Conservation (phyloP, 495 filamentous ascomycete genomes). For the Neurospora intermedia region DNA sequence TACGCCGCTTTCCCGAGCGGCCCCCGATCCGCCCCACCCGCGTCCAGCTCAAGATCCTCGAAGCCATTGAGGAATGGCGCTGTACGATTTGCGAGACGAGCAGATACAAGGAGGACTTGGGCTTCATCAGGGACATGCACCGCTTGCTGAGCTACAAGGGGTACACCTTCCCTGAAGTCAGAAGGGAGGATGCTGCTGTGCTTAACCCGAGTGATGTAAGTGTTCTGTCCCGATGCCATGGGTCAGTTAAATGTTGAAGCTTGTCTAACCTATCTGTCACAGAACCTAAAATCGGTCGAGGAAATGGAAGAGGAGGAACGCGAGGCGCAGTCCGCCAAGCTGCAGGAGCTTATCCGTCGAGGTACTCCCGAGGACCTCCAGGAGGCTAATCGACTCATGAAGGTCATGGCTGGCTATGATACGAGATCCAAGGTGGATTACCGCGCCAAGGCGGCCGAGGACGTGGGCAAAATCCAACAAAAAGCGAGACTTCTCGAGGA, state of each 20-base stretch:
- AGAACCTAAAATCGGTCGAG: conserved; percentile 93
- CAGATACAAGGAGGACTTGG: conserved; percentile 91
- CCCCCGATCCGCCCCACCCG: conserved; percentile 76
- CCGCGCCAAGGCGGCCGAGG: conserved; percentile 91
- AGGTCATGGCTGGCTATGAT: conserved; percentile 96
- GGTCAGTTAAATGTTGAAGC: neutral
- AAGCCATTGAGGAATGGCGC: conserved; percentile 97
- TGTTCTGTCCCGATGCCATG: conserved; percentile 1
- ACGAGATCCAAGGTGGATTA: conserved; percentile 94
- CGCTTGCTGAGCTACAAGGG: conserved; percentile 91
- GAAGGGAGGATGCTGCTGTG: conserved; percentile 89
- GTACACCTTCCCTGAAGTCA: conserved; percentile 86
- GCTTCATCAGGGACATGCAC: conserved; percentile 97
- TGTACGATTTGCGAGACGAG: conserved; percentile 96
- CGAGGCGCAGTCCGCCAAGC: conserved; percentile 89
- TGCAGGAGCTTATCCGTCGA: conserved; percentile 90
- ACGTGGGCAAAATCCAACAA: conserved; percentile 83
- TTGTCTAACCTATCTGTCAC: conserved; percentile 3
- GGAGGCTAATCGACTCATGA: conserved; percentile 95
- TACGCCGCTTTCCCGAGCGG: conserved; percentile 88
- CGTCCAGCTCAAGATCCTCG: conserved; percentile 85
- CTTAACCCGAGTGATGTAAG: conserved; percentile 94
- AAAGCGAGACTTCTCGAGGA: conserved; percentile 90
- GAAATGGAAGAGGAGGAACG: conserved; percentile 98
- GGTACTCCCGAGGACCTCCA: conserved; percentile 87